A percentile compares a stretch with the other conserved stretches of the same genome.
Conservation (phyloP, 805 yeast species). For the Yamadazyma scolyti region DNA sequence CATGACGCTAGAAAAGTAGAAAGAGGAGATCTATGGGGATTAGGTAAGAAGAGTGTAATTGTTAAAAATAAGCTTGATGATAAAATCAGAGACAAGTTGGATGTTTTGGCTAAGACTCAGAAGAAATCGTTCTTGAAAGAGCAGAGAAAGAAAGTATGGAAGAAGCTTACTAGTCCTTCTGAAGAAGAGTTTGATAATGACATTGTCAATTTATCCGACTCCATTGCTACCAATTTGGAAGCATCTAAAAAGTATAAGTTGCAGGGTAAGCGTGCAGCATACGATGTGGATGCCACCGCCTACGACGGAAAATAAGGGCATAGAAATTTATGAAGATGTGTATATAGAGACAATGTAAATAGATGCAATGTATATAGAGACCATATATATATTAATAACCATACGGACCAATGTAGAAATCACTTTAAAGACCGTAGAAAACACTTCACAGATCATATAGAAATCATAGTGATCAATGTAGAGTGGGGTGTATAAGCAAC, state of each 20-base stretch:
- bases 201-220: conserved; percentile 22
- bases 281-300: conserved; percentile 14
- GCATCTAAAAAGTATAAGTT: conserved; percentile 25
- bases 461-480: too few species aligned
- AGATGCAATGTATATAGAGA: too few species aligned
- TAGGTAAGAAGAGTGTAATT: conserved; percentile 30
- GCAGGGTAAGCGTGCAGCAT: conserved; percentile 24
- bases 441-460: too few species aligned
- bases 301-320: conserved; percentile 19
- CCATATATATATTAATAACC: too few species aligned
- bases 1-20: conserved; percentile 86
- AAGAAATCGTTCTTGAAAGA: conserved; percentile 37
- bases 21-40: conserved; percentile 87
- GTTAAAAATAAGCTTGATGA: conserved; percentile 29
- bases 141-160: conserved; percentile 30
- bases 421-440: too few species aligned
- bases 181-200: conserved; percentile 24
- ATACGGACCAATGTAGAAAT: too few species aligned
- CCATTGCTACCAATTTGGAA: conserved; percentile 30
- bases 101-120: conserved; percentile 31
- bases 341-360: too few species aligned
- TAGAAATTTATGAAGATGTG: conserved; percentile 1
- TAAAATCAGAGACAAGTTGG: conserved; percentile 28
- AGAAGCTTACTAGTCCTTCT: conserved; percentile 23
- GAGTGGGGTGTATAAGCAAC: too few species aligned